Percentiles rank a stretch among this genome's conserved stretches.
phyloP scores from a whole-genome alignment of 805 yeast species.

The Metschnikowia picachoensis region DNA sequence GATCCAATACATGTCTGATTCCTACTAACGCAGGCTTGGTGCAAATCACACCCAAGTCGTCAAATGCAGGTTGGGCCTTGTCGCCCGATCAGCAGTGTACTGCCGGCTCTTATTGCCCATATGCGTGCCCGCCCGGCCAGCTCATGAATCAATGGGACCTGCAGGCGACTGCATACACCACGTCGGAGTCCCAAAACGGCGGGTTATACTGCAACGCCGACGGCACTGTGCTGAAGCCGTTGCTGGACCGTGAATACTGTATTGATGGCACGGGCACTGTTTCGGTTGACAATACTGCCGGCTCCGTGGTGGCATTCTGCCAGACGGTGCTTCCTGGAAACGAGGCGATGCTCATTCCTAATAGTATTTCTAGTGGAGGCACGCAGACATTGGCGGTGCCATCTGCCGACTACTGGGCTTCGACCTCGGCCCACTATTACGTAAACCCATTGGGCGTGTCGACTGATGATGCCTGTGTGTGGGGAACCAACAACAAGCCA shows the following conservation, averaged over 20 bases:
- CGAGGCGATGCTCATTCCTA: constrained; percentile 92
- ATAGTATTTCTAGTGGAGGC: constrained; percentile 50
- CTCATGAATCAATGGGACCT: constrained; percentile 90
- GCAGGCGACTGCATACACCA: constrained; percentile 61
- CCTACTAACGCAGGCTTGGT: constrained; percentile 69
- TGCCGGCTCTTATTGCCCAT: constrained; percentile 82
- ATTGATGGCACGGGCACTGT: constrained; percentile 76
- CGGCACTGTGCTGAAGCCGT: constrained; percentile 65
- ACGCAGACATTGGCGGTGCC: constrained; percentile 74
- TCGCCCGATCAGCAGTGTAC: constrained; percentile 68
- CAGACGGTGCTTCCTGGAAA: constrained; percentile 93
- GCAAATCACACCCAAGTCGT: constrained; percentile 52
- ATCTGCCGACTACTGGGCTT: constrained; percentile 77
- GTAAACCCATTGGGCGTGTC: constrained; percentile 81
- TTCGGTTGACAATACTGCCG: constrained; percentile 54
- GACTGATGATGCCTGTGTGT: constrained; percentile 70
- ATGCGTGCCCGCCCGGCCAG: constrained; percentile 87
- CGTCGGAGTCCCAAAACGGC: constrained; percentile 78
- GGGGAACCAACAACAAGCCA: constrained; percentile 72
- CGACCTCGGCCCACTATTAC: constrained; percentile 84
- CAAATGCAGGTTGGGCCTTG: constrained; percentile 86
- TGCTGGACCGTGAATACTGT: constrained; percentile 58
- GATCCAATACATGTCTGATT: constrained; percentile 55
- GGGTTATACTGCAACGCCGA: constrained; percentile 73
- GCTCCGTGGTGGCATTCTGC: constrained; percentile 70